Conservation (phyloP, 1,284 basidiomycete genomes). For the Boletus austroedulis region DNA sequence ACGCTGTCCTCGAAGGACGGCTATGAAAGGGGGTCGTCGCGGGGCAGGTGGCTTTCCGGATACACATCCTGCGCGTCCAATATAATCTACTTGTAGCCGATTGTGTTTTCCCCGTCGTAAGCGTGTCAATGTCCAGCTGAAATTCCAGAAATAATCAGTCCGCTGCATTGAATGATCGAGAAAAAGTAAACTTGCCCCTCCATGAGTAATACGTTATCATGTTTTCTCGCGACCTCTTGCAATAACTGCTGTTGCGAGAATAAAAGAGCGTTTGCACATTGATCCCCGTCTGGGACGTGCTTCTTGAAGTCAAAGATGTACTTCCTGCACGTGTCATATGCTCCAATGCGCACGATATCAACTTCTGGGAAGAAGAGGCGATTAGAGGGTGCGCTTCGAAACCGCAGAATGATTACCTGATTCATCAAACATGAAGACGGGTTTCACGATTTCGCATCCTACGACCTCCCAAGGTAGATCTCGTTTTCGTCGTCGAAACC, state of each 20-base stretch:
- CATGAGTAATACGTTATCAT: slow-evolving; percentile 59
- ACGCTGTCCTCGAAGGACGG: slow-evolving; percentile 46
- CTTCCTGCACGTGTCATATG: slow-evolving; percentile 52
- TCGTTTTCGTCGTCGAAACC: slow-evolving; percentile 50
- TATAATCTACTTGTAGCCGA: slow-evolving; percentile 67
- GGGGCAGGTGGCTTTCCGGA: slow-evolving; percentile 44
- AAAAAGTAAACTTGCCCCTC: slow-evolving; percentile 54
- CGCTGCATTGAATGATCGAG: not conserved
- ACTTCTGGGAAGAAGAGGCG: slow-evolving; percentile 45
- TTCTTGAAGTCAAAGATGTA: slow-evolving; percentile 61
- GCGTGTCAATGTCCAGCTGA: slow-evolving; percentile 66
- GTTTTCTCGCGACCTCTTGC: slow-evolving; percentile 50
- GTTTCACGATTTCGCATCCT: slow-evolving; percentile 57
- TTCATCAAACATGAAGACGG: slow-evolving; percentile 61
- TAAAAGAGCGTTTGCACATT: slow-evolving; percentile 51
- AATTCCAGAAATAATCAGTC: slow-evolving; percentile 11
- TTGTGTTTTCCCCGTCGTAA: slow-evolving; percentile 58
- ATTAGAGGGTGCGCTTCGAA: slow-evolving; percentile 10
- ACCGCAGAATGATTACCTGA: slow-evolving; percentile 45
- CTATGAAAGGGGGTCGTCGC: slow-evolving; percentile 64
- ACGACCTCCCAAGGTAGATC: slow-evolving; percentile 75
- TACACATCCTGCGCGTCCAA: slow-evolving; percentile 59
- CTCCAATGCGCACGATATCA: slow-evolving; percentile 52
- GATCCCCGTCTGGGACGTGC: slow-evolving; percentile 39
- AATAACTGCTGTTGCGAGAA: slow-evolving; percentile 65